Conservation (phyloP, 306 rosid genomes). For the Prunus mongolica region DNA sequence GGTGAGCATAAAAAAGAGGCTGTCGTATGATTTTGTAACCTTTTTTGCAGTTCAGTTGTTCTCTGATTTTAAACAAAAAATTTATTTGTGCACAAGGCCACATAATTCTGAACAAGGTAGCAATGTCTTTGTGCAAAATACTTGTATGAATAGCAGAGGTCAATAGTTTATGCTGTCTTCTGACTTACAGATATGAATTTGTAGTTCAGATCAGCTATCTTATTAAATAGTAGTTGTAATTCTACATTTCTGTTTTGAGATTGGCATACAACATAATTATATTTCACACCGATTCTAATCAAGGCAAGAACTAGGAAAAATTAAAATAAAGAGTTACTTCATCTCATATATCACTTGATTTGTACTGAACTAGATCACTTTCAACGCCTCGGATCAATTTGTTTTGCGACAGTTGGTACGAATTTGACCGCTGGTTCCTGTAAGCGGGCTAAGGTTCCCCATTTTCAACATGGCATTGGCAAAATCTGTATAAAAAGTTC, state of each 20-base stretch:
- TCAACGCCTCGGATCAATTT: conserved; percentile 22
- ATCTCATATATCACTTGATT: background rate
- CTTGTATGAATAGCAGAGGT: no score
- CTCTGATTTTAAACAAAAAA: no score
- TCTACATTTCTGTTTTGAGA: background rate
- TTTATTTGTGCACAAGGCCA: no score
- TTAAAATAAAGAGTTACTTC: background rate
- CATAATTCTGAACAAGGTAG: no score
- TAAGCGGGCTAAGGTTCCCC: conserved; percentile 59
- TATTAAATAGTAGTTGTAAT: background rate
- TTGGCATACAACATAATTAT: background rate
- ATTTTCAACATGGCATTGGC: conserved; percentile 65
- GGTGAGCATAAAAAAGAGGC: no score
- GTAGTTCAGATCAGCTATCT: background rate
- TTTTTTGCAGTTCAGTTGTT: no score
- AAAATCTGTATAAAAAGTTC: conserved; percentile 47
- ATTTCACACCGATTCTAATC: background rate
- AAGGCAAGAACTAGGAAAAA: background rate
- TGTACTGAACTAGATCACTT: background rate
- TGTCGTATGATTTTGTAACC: no score
- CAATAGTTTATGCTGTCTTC: background rate
- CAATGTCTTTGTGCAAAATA: no score
- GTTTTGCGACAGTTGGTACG: conserved; percentile 46
- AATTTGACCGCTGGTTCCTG: conserved; percentile 53
- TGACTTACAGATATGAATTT: background rate